Conservation (phyloP, 2,329 filamentous ascomycete species). For the Fusarium setosum region DNA sequence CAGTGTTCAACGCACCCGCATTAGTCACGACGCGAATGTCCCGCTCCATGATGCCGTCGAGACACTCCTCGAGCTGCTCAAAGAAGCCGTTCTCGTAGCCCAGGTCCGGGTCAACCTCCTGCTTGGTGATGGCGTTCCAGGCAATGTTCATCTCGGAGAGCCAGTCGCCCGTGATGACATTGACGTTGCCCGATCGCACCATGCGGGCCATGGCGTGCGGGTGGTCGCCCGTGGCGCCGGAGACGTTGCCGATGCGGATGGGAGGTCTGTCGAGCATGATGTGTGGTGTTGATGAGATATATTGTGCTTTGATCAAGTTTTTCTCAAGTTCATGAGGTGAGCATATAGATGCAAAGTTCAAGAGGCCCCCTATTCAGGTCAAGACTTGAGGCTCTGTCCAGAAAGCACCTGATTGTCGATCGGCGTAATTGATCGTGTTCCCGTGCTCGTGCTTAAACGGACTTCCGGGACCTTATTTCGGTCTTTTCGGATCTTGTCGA, state of each 20-base stretch:
- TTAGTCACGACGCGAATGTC: slow-evolving; percentile 54
- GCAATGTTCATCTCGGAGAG: slow-evolving; percentile 64
- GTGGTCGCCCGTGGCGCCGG: slow-evolving; percentile 48
- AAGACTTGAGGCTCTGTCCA: not conserved
- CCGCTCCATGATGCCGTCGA: slow-evolving; percentile 48
- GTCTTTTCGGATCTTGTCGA: not conserved
- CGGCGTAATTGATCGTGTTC: not conserved
- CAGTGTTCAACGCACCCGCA: slow-evolving; percentile 53
- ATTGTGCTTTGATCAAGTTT: not conserved
- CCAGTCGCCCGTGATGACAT: slow-evolving; percentile 55
- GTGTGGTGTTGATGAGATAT: not conserved
- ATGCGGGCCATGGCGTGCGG: slow-evolving; percentile 49
- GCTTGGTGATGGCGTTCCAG: slow-evolving; percentile 49
- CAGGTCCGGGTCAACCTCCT: slow-evolving; percentile 45
- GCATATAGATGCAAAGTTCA: not conserved
- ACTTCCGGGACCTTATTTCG: not conserved
- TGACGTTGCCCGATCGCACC: slow-evolving; percentile 45
- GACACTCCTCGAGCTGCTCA: slow-evolving; percentile 55
- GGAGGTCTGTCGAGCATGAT: slow-evolving; percentile 45
- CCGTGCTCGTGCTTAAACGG: not conserved
- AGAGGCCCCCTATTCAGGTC: not conserved
- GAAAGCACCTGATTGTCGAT: slow-evolving; percentile 1
- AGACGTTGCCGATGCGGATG: slow-evolving; percentile 49
- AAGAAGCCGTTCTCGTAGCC: slow-evolving; percentile 53
- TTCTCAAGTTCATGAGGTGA: not conserved